Conservation (phyloP, 805 yeast species). For the Starmerella khaoyaiensis region DNA sequence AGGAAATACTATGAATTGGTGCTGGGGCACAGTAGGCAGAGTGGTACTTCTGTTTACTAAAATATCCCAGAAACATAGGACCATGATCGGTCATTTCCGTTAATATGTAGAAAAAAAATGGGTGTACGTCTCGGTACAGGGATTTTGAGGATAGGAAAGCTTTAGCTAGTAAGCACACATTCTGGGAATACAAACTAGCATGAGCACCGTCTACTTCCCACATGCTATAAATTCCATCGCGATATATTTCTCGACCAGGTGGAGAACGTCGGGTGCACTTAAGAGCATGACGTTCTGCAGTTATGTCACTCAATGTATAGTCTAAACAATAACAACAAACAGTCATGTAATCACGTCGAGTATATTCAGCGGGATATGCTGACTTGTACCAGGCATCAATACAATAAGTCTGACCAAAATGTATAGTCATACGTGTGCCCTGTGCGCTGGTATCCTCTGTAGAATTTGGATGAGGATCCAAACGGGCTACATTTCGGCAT, state of each 20-base stretch:
- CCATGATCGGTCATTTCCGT: constrained; percentile 47
- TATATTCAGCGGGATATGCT: constrained; percentile 83
- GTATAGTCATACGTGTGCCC: constrained; percentile 34
- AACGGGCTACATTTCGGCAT: neutral
- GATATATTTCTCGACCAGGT: constrained; percentile 84
- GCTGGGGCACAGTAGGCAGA: constrained; percentile 4
- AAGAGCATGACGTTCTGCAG: constrained; percentile 52
- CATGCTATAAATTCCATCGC: constrained; percentile 49
- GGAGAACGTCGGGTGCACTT: constrained; percentile 68
- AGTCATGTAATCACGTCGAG: constrained; percentile 46
- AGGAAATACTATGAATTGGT: constrained; percentile 64
- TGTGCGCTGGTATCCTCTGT: neutral
- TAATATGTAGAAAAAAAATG: constrained; percentile 77
- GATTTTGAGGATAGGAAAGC: constrained; percentile 83
- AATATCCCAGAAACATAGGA: constrained; percentile 66
- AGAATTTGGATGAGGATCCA: neutral
- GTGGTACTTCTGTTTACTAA: constrained; percentile 61
- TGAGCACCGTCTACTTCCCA: constrained; percentile 92
- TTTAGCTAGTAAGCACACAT: constrained; percentile 78
- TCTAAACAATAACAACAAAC: constrained; percentile 77
- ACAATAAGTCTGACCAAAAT: constrained; percentile 49
- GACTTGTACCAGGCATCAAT: constrained; percentile 87
- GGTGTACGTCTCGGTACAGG: constrained; percentile 87
- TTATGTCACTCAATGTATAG: constrained; percentile 58
- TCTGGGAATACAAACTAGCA: constrained; percentile 72